Evolutionary conservation across 148 eudicot species (phyloP), one percentile per base, ranked within the genome.

Genomic region (Vaccinium myrtillus): DNA sequence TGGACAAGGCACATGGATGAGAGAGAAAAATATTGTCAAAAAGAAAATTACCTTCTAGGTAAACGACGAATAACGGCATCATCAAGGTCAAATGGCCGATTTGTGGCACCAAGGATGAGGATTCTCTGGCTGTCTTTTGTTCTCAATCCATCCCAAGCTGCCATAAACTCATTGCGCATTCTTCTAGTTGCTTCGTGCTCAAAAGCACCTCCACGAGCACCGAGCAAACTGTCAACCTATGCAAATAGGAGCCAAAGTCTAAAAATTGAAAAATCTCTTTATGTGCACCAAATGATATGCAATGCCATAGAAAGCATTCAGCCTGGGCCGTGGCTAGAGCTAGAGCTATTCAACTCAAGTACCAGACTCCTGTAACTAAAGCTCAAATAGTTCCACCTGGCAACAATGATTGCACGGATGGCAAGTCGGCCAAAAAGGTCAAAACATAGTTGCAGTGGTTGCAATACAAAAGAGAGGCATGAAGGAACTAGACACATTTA

Each of bases 121-220:
- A 97, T 97, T 83, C 96, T 87, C 83, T 97, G 98, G 85, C 91
- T 94, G 78, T 97, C 99, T 89, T 95, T 97, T 75, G 99, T 90
- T 85, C 99, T 90, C 88, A 97, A 91, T 18, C 99, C 99, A 94
- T 97, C 99, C 99, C 99, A 97, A 80, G 99, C 99, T 23, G 99
- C 99, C 99, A 97, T 97, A 85, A 97, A 97, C 86, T 97, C 99
- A 88, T 95, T 97, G 4, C 98, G 87, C 98, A 97, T 95, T 88
- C 99, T 90, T 94, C 99, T 93, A 59, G 99, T 97, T 43, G 99
- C 99, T 87, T 97, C 99, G 65, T 97, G 99, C 89, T 97, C 99
- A 88, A 87, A 93, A 82, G 93, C 84, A 86, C 99, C 99, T 83
- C 99, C 99, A 82, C 99, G 99, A 83, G 99, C 98, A 85, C 99